phyloP scores from a whole-genome alignment of 1,284 basidiomycete species.

The Melanopsichium pennsylvanicum region DNA sequence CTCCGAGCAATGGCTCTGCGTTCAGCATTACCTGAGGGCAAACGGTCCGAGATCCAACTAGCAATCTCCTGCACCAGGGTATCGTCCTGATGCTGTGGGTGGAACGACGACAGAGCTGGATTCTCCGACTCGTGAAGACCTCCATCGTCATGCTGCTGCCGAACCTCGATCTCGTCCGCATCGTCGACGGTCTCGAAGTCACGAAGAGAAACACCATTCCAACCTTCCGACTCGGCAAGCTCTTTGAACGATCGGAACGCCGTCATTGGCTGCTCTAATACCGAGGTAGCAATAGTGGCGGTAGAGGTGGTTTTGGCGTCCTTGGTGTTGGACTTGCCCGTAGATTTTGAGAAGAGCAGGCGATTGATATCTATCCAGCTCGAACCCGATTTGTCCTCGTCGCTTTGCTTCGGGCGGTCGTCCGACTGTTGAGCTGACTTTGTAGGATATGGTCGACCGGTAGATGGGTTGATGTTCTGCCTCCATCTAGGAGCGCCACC shows the following conservation, averaged over 20 bases:
- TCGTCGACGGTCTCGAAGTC: slow-evolving; percentile 27
- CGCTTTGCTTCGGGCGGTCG: slow-evolving; percentile 7
- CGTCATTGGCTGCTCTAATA: slow-evolving; percentile 3
- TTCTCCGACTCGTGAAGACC: slow-evolving; percentile 13
- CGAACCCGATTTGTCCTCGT: slow-evolving; percentile 8
- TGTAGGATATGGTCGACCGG: slow-evolving; percentile 43
- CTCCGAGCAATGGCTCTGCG: slow-evolving; percentile 46
- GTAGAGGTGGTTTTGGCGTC: neutral
- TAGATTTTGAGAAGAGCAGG: slow-evolving; percentile 43
- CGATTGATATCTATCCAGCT: slow-evolving; percentile 59
- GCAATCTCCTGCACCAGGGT: slow-evolving; percentile 55
- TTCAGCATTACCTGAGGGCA: slow-evolving; percentile 51
- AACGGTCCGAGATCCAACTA: slow-evolving; percentile 59
- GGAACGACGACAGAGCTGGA: slow-evolving; percentile 27
- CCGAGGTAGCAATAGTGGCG: neutral
- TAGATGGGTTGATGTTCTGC: slow-evolving; percentile 58
- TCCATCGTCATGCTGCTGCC: slow-evolving; percentile 13
- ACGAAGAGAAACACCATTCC: slow-evolving; percentile 37
- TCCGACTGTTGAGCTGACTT: slow-evolving; percentile 21
- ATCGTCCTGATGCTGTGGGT: slow-evolving; percentile 38
- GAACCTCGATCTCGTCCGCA: neutral
- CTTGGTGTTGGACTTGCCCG: slow-evolving; percentile 1
- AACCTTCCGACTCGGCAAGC: slow-evolving; percentile 22
- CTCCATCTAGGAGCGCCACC: slow-evolving; percentile 68
- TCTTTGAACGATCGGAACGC: slow-evolving; percentile 25